Base-by-base conservation (phyloP, 257 asterid genomes). In the Lavandula angustifolia region DNA sequence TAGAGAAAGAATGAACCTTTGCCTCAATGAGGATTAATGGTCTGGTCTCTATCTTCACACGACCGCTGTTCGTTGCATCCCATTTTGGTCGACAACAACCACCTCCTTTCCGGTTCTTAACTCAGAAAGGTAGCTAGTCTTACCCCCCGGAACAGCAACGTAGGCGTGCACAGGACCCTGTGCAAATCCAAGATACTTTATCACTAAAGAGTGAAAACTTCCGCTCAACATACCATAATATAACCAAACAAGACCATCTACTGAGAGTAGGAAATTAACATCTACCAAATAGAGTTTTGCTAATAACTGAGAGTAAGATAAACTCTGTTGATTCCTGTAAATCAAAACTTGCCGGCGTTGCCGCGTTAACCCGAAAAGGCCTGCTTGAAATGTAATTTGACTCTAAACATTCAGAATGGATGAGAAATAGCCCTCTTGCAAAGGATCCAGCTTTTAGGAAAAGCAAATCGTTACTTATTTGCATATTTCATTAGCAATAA, bases 321-420 rank as follows among this genome's bases (percentile, higher is more conserved):
- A n/a, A n/a, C n/a, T n/a, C n/a, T n/a, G n/a, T n/a, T n/a, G n/a
- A n/a, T 31, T 55, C 41, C 68, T 11, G 29, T 14, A 59, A 54
- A n/a, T 50, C 67, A 62, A 53, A n/a, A n/a, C n/a, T n/a, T n/a
- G n/a, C n/a, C n/a, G n/a, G n/a, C n/a, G 35, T 4, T 32, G 3
- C 98, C 27, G 95, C 98, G 78, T 91, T 91, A 80, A 91, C 98
- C 50, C 96, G 83, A 70, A 91, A 91, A 66, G 96, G 98, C 76
- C 98, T 74, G 88, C 98, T 91, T 32, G 96, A 86, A 72, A 91
- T 88, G 84, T 91, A 91, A 70, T 81, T 88, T 31, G 96, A 81
- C 80, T 91, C 94, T 34, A 82, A 68, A 85, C 98, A 91, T 74
- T 91, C 98, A 13, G 98, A 88, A 67, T 91, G 98, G 70, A 88